Conservation (phyloP, 2,329 filamentous ascomycete genomes). For the Tolypocladium paradoxum region DNA sequence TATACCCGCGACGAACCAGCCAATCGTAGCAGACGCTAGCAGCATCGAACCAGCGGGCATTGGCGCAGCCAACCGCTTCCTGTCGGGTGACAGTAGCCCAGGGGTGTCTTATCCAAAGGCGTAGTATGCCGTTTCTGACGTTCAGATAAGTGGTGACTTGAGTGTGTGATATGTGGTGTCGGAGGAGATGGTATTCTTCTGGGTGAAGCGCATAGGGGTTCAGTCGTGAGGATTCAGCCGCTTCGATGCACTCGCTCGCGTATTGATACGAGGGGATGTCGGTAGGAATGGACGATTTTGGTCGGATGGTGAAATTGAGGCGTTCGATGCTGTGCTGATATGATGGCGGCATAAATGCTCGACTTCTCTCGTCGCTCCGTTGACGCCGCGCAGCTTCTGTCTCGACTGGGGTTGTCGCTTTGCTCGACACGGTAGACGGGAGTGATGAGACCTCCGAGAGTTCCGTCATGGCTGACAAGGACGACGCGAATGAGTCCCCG, state of each 20-base stretch:
- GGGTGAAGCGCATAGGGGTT: constrained; percentile 82
- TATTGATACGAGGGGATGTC: constrained; percentile 65
- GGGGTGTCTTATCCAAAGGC: constrained; percentile 82
- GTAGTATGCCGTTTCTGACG: constrained; percentile 85
- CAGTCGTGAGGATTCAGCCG: constrained; percentile 79
- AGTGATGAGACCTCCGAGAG: constrained; percentile 44
- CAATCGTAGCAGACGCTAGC: constrained; percentile 86
- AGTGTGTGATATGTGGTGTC: constrained; percentile 70
- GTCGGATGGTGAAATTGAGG: constrained; percentile 47
- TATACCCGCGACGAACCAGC: constrained; percentile 82
- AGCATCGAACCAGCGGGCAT: constrained; percentile 78
- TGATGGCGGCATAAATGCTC: constrained; percentile 11
- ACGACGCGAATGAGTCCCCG: constrained; percentile 38
- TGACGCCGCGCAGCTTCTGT: constrained; percentile 16
- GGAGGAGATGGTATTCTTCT: constrained; percentile 71
- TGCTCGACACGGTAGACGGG: constrained; percentile 47
- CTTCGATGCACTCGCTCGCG: constrained; percentile 81
- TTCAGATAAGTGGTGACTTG: constrained; percentile 96
- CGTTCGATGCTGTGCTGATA: constrained; percentile 21
- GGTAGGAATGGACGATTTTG: constrained; percentile 75
- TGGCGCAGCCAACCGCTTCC: constrained; percentile 85
- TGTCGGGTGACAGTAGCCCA: constrained; percentile 69
- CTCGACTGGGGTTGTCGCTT: constrained; percentile 51
- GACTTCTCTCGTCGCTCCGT: constrained; percentile 6
- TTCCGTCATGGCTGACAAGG: constrained; percentile 42